A percentile compares a stretch with the other conserved stretches of the same genome.
These are phyloP conservation scores for Wickerhamomyces alni DNA, from an alignment of 805 yeast species.

Conservation along the genomic window DNA sequence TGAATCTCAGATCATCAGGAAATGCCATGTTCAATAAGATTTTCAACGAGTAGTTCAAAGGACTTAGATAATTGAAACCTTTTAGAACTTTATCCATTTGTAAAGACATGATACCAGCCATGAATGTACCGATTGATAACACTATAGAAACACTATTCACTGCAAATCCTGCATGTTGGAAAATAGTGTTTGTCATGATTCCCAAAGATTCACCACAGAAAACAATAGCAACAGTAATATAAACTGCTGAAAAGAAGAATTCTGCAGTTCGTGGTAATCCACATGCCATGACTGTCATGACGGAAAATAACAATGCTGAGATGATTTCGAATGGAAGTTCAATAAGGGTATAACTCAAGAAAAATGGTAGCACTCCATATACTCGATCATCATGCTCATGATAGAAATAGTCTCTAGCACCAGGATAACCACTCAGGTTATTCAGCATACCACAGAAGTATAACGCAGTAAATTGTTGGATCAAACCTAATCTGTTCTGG, in stretches of 20 bases:
- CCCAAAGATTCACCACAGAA: slow-evolving; percentile 85
- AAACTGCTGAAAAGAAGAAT: slow-evolving; percentile 60
- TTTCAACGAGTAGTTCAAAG: slow-evolving; percentile 64
- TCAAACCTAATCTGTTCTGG: slow-evolving; percentile 64
- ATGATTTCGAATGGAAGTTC: slow-evolving; percentile 66
- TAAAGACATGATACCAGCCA: slow-evolving; percentile 82
- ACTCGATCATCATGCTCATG: slow-evolving; percentile 74
- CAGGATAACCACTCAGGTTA: slow-evolving; percentile 70
- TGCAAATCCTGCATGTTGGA: slow-evolving; percentile 75
- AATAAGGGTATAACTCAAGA: slow-evolving; percentile 48
- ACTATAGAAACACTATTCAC: slow-evolving; percentile 64
- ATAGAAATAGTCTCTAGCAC: slow-evolving; percentile 70
- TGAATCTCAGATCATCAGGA: slow-evolving; percentile 35
- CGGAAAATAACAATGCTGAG: slow-evolving; percentile 52
- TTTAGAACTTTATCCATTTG: slow-evolving; percentile 64
- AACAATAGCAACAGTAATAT: slow-evolving; percentile 46
- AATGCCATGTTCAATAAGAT: slow-evolving; percentile 52
- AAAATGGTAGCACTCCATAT: slow-evolving; percentile 63
- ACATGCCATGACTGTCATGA: slow-evolving; percentile 59
- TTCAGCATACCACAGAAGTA: slow-evolving; percentile 80
- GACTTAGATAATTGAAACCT: slow-evolving; percentile 73
- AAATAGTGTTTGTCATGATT: slow-evolving; percentile 67
- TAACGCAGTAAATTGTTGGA: slow-evolving; percentile 67
- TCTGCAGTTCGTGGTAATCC: slow-evolving; percentile 67
- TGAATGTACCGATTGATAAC: slow-evolving; percentile 65